Conservation (phyloP, 208 protist genomes). For the Crithidia acanthocephali region DNA sequence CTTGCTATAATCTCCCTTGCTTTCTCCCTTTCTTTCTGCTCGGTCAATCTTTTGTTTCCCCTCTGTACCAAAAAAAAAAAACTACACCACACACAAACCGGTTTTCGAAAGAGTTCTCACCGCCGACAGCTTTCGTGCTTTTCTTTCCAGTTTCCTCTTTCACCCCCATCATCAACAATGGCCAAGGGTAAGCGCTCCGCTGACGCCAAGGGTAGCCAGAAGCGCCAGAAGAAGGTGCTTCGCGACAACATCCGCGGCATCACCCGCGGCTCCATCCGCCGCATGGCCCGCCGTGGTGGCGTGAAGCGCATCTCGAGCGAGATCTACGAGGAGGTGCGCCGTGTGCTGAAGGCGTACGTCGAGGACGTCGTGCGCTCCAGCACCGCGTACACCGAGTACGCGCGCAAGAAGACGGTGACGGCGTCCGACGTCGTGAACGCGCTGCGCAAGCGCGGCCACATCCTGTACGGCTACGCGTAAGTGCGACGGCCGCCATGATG, state of each 20-base stretch:
- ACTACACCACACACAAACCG: no score
- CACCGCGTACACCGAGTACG: conserved; percentile 87
- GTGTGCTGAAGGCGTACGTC: conserved; percentile 85
- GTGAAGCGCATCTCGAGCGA: conserved; percentile 89
- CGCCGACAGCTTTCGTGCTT: neutral
- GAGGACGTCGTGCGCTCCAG: conserved; percentile 83
- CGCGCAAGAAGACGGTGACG: conserved; percentile 82
- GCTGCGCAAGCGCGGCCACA: conserved; percentile 87
- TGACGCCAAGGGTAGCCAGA: conserved; percentile 71
- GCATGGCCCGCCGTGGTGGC: conserved; percentile 91
- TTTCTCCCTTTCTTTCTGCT: no score
- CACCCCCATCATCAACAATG: neutral
- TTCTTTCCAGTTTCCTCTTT: neutral
- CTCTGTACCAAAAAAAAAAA: no score
- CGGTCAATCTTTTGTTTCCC: no score
- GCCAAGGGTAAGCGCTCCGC: conserved; percentile 72
- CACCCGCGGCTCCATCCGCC: conserved; percentile 87
- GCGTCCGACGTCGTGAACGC: conserved; percentile 88
- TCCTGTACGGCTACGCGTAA: conserved; percentile 89
- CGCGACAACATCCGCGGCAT: conserved; percentile 89
- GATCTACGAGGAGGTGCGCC: conserved; percentile 72
- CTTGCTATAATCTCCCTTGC: no score
- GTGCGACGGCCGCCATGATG: neutral
- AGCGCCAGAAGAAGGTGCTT: conserved; percentile 87
- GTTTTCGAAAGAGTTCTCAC: no score